Evolutionary conservation across 164 flowering plant species (phyloP).

Genomic region (Stephania yunnanensis): DNA sequence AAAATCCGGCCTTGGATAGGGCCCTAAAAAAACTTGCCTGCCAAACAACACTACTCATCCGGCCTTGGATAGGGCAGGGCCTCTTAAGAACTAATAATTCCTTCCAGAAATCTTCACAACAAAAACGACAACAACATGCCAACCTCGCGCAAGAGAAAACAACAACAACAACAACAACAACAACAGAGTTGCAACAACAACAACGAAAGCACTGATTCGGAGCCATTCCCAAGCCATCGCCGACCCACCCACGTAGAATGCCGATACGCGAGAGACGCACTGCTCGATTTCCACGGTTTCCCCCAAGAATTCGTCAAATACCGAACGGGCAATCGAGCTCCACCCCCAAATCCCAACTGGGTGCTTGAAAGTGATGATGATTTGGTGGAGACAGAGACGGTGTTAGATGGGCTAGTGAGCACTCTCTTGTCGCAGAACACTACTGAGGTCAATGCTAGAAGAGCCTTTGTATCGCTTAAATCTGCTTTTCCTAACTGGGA

Average conservation of each 20-base stretch:
- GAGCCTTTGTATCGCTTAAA: slow-evolving; percentile 79
- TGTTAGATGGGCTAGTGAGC: slow-evolving; percentile 75
- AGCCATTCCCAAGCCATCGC: slow-evolving; percentile 44
- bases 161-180: neutral
- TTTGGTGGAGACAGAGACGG: slow-evolving; percentile 36
- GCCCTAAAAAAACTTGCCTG: no score
- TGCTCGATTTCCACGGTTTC: slow-evolving; percentile 69
- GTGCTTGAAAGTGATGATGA: slow-evolving; percentile 7
- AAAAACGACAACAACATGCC: neutral
- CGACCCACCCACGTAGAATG: slow-evolving; percentile 77
- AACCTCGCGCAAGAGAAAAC: neutral
- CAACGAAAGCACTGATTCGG: neutral
- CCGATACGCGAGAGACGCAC: slow-evolving; percentile 48
- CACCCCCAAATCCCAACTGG: slow-evolving; percentile 13
- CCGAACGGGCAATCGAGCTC: slow-evolving; percentile 10
- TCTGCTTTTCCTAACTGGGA: slow-evolving; percentile 76
- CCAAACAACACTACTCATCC: no score
- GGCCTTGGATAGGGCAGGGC: no score
- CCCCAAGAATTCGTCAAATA: slow-evolving; percentile 69
- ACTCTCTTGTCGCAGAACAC: slow-evolving; percentile 82
- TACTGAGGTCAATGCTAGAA: slow-evolving; percentile 62
- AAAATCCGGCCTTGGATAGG: no score
- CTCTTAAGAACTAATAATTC: no score
- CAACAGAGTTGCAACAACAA: neutral
- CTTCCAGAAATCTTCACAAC: no score